Evolutionary conservation across 148 eudicot genomes (phyloP).

Genomic region (Salicornia ramosissima): DNA sequence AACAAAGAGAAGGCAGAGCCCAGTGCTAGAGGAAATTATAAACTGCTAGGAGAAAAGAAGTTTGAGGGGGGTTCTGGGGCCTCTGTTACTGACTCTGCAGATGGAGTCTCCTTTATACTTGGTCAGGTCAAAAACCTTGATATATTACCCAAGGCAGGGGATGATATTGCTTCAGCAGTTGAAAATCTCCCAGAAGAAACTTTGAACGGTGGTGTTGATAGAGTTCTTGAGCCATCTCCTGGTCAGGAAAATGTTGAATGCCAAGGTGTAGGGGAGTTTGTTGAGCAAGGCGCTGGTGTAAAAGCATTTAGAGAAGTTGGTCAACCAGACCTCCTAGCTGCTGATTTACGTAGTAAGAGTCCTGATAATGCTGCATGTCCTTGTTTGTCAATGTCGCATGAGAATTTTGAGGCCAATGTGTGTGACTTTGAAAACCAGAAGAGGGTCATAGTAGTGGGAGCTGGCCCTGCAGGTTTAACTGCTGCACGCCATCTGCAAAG

Average conservation of each 20-base stretch:
- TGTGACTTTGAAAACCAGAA: conserved; percentile 41
- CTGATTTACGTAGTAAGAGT: conserved; percentile 23
- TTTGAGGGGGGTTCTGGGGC: conserved; percentile 44
- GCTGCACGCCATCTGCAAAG: conserved; percentile 96
- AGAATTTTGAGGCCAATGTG: conserved; percentile 23
- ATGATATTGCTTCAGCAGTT: conserved; percentile 31
- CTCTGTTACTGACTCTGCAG: conserved; percentile 57
- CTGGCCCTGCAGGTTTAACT: conserved; percentile 97
- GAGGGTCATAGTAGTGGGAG: conserved; percentile 80
- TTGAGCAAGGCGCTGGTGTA: conserved; percentile 25
- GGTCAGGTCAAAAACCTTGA: conserved; percentile 50
- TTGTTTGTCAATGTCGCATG: conserved; percentile 21
- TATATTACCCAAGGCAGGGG: conserved; percentile 25
- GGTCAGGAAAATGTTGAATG: conserved; percentile 31
- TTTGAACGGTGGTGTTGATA: conserved; percentile 23
- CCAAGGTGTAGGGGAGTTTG: conserved; percentile 27
- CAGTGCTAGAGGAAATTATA: conserved; percentile 42
- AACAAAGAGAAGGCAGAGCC: conserved; percentile 54
- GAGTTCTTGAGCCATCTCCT: conserved; percentile 29
- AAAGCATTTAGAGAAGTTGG: conserved; percentile 18
- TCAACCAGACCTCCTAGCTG: conserved; percentile 25
- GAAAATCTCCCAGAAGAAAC: conserved; percentile 31
- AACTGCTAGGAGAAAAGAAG: conserved; percentile 56
- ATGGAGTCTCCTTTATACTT: conserved; percentile 76
- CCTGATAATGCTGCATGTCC: conserved; percentile 30